A percentile compares a stretch with the other conserved stretches of the same genome.
phyloP scores from a whole-genome alignment of 1,284 basidiomycete species.

The Tremellales sp. region DNA sequence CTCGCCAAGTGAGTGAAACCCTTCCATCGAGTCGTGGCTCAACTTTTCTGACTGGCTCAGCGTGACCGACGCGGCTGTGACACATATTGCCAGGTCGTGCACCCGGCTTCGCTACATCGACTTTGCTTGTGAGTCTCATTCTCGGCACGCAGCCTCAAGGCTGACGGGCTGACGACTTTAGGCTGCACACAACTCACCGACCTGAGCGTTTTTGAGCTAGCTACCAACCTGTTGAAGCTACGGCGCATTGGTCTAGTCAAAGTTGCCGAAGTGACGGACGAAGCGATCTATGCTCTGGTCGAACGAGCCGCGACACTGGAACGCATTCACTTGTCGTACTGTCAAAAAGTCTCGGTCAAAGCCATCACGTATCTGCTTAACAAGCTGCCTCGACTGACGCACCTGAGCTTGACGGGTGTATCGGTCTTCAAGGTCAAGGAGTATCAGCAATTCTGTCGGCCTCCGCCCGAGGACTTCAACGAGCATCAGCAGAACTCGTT shows the following conservation, averaged over 20 bases:
- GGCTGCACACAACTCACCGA: slow-evolving; percentile 87
- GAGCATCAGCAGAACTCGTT: slow-evolving; percentile 85
- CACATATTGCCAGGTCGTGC: slow-evolving; percentile 76
- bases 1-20: slow-evolving; percentile 55
- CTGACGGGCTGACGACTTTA: slow-evolving; percentile 41
- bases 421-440: slow-evolving; percentile 81
- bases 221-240: slow-evolving; percentile 76
- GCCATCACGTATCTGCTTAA: slow-evolving; percentile 88
- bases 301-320: slow-evolving; percentile 73
- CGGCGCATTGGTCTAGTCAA: slow-evolving; percentile 93
- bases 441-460: slow-evolving; percentile 83
- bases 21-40: not conserved
- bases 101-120: slow-evolving; percentile 95
- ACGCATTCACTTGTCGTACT: slow-evolving; percentile 94
- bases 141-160: not conserved
- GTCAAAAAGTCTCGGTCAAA: slow-evolving; percentile 88
- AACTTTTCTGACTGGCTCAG: slow-evolving; percentile 18
- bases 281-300: slow-evolving; percentile 82
- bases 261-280: slow-evolving; percentile 86
- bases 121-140: slow-evolving; percentile 72
- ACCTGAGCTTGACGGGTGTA: slow-evolving; percentile 94
- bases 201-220: slow-evolving; percentile 86
- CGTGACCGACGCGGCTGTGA: slow-evolving; percentile 82
- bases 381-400: slow-evolving; percentile 81
- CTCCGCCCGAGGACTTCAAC: slow-evolving; percentile 91